Base-by-base conservation (phyloP, 176 grass and related monocot species). In the Metroxylon sagu region DNA sequence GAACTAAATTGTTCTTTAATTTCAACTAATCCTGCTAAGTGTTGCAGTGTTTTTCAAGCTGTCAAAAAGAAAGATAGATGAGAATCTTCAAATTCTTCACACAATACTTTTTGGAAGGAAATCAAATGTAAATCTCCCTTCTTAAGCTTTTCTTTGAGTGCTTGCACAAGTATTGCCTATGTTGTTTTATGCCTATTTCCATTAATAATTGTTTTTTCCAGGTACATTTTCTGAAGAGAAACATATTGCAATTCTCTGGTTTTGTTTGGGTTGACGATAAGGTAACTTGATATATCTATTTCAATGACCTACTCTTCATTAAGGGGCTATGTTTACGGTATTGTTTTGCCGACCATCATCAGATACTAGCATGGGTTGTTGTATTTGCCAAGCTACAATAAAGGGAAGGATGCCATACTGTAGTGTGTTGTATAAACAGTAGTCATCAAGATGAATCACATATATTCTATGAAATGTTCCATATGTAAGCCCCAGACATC, bases 1-100 rank as follows among this genome's bases (percentile, higher is more conserved):
- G 35, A 43, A 12, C 35, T 3, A 43, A 43, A 43, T 12, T 43
- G 35, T 43, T 43, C 76, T 60, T 59, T 31, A 29, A 14, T 78
- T 25, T 50, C 6, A 14, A 64, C 5, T 31, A n/a, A 50, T 55
- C 8, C 19, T 55, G n/a, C 53, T 55, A 55, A 19, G n/a, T 55
- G 19, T 55, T 23, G 18, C 53, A 55, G 53, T 55, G 19, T 55
- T 7, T 4, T 55, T 55, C 6, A 55, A 19, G 16, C 6, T 55
- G 17, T 7, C 17, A 5, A 55, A 55, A 55, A n/a, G 19, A 19
- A 55, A 55, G 10, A 12, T 19, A 19, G 53, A 55, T 23, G 53
- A 55, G 18, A 55, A 55, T 4, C 53, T 55, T 55, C 53, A 55
- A 21, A 21, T 55, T 55, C 53, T 55, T 55, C 53, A 55, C 19